These are phyloP conservation scores for Ascoidea asiatica DNA, from an alignment of 805 yeast species.

Conservation along the genomic window DNA sequence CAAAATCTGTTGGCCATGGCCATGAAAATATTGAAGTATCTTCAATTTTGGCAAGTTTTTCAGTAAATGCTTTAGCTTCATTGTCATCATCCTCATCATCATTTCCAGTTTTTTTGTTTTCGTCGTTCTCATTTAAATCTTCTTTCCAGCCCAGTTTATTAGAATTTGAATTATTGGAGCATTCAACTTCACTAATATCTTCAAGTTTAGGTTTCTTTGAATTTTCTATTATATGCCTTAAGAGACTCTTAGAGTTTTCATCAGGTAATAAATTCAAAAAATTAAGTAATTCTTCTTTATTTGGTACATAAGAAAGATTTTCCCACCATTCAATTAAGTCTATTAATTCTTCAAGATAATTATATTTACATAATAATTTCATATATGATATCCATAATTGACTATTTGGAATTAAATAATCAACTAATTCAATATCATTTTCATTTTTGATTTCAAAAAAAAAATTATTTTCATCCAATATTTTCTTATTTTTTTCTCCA, in stretches of 20 bases:
- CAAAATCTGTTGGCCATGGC: no score
- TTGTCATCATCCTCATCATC: background rate
- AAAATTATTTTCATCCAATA: background rate
- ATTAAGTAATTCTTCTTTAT: slow-evolving; percentile 21
- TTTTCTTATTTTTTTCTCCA: slow-evolving; percentile 17
- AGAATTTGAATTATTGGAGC: background rate
- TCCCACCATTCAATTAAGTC: slow-evolving; percentile 44
- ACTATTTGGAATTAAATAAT: slow-evolving; percentile 29
- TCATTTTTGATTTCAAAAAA: background rate
- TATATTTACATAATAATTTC: slow-evolving; percentile 30
- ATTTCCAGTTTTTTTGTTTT: background rate
- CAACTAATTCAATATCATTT: slow-evolving; percentile 13
- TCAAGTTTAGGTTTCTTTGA: slow-evolving; percentile 1
- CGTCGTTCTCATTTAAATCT: background rate
- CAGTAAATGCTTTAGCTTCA: background rate
- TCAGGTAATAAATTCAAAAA: slow-evolving; percentile 2
- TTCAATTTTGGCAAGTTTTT: no score
- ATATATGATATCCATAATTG: slow-evolving; percentile 41
- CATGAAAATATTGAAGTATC: no score
- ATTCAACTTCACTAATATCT: background rate
- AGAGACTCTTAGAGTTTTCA: background rate
- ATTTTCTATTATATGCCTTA: background rate
- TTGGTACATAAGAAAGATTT: slow-evolving; percentile 27
- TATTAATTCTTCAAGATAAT: slow-evolving; percentile 33
- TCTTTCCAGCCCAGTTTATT: background rate